Conservation (phyloP, 169 alveolate genomes). For the Eimeria praecox region DNA sequence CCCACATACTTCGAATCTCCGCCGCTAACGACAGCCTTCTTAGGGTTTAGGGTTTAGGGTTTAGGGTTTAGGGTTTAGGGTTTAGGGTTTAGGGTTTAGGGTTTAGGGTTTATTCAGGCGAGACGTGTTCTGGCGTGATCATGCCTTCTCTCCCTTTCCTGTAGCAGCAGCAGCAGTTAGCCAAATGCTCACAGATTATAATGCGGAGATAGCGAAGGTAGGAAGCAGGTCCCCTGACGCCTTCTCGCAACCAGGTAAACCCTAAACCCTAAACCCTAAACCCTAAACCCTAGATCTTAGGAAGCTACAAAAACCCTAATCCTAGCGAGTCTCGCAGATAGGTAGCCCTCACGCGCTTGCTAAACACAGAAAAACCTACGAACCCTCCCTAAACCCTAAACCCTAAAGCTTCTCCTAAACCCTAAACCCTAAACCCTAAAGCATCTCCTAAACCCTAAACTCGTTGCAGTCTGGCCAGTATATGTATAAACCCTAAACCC, state of each 20-base stretch:
- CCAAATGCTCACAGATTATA: slow-evolving; percentile 84
- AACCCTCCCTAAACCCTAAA: slow-evolving; percentile 13
- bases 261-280: slow-evolving; percentile 51
- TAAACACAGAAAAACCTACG: background rate
- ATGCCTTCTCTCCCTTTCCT: slow-evolving; percentile 84
- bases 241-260: slow-evolving; percentile 27
- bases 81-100: slow-evolving; percentile 40
- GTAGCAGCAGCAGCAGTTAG: slow-evolving; percentile 85
- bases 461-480: too few relatives aligned
- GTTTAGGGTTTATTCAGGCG: slow-evolving; percentile 48
- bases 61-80: slow-evolving; percentile 49
- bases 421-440: slow-evolving; percentile 34
- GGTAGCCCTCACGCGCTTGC: background rate
- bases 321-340: background rate
- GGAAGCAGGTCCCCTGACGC: slow-evolving; percentile 8
- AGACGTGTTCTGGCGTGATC: slow-evolving; percentile 84
- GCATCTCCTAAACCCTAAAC: too few relatives aligned
- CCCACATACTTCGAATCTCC: background rate
- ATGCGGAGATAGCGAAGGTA: slow-evolving; percentile 50
- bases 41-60: background rate
- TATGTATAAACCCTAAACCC: too few relatives aligned
- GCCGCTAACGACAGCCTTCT: background rate
- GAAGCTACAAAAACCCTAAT: background rate
- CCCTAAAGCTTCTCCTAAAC: background rate
- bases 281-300: slow-evolving; percentile 41